Base-by-base conservation (phyloP, 2,329 filamentous ascomycete genomes). In the Macroventuria anomochaeta region DNA sequence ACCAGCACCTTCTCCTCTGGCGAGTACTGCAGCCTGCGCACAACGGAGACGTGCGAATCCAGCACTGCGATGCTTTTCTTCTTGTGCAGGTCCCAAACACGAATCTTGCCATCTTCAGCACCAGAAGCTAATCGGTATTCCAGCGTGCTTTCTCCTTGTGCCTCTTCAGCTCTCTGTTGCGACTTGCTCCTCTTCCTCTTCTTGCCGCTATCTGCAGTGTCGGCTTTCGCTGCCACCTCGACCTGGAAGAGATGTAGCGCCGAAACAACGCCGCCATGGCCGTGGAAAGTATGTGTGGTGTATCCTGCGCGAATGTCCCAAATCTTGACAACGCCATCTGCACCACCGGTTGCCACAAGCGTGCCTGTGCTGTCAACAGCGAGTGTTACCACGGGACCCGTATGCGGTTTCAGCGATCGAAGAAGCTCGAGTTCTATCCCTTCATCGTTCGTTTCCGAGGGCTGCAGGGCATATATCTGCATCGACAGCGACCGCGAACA, bases 401-500 rank as follows among this genome's bases (percentile, higher is more conserved):
- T 84, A 71, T 97, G 95, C 7, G 95, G 92, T 74, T 96, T 97
- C 26, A 97, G 76, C 3, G 91, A 93, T 65, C 92, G 86, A 13
- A 90, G 73, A 13, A 96, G 85, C 42, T 88, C 85, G 17, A 87
- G 76, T 31, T 71, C 51, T 28, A 74, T 46, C 87, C 84, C 57
- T 93, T 81, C 80, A 31, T 84, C 80, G 17, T 83, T 80, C 23
- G 80, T 74, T 46, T 79, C 79, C 17, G 85, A 84, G 21, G 81
- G 79, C 44, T 83, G 82, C 21, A 99, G 81, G 15, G 88, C 78
- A 77, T 91, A 97, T 62, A 97, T 92, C 70, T 90, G 89, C 92
- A 97, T 96, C 6, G 92, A 93, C 48, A 97, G 82, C n/a, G 93
- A 97, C 63, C 93, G 88, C 15, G 95, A 99, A 79, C 93, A 97